These are phyloP conservation scores for Flaveria trinervia DNA, from an alignment of 129 eudicot species.

Conservation along the genomic window DNA sequence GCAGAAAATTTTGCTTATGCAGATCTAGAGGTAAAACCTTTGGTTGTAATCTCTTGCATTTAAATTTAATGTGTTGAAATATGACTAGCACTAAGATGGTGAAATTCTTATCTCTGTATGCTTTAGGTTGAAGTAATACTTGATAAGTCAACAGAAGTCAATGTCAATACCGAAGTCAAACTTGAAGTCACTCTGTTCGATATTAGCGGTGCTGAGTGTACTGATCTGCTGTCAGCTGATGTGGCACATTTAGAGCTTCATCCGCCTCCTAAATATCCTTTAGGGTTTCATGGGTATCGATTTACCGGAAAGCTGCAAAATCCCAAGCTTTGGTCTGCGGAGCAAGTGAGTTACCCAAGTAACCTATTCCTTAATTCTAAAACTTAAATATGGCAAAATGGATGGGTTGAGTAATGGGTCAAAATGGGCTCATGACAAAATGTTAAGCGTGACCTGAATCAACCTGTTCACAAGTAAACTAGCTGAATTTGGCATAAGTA, in stretches of 20 bases:
- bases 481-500: not conserved
- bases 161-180: conserved; percentile 46
- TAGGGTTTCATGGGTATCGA: conserved; percentile 73
- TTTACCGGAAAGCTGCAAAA: conserved; percentile 57
- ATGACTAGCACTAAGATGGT: conserved; percentile 12
- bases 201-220: conserved; percentile 41
- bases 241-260: conserved; percentile 59
- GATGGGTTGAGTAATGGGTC: not conserved
- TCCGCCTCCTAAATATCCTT: conserved; percentile 36
- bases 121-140: conserved; percentile 85
- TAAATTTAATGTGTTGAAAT: not conserved
- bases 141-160: conserved; percentile 50
- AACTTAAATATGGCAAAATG: not conserved
- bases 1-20: conserved; percentile 58
- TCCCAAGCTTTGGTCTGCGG: conserved; percentile 97
- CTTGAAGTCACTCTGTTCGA: conserved; percentile 79
- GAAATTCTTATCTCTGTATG: not conserved
- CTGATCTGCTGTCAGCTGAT: conserved; percentile 50
- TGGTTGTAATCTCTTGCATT: conserved; percentile 3
- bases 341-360: conserved; percentile 51
- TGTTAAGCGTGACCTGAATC: not conserved
- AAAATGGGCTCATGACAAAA: not conserved
- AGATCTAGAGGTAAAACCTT: conserved; percentile 65
- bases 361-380: not conserved
- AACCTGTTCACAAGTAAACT: not conserved